These are phyloP conservation scores for Cyathus striatus DNA, from an alignment of 768 basidiomycete genomes.

Conservation along the genomic window DNA sequence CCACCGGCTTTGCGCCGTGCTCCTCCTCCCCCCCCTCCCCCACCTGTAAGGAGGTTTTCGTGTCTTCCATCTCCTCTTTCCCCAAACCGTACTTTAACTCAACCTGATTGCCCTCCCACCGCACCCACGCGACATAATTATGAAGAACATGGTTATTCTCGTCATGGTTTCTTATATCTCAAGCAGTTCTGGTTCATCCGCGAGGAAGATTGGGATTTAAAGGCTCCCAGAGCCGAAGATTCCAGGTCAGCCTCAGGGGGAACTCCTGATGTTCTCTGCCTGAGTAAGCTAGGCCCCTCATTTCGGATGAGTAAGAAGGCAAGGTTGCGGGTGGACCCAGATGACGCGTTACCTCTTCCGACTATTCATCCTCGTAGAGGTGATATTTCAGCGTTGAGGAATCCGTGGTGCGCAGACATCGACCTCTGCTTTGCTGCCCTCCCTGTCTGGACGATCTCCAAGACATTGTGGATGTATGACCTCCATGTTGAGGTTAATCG, in stretches of 20 bases:
- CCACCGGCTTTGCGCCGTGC: not conserved
- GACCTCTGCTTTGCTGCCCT: constrained; percentile 56
- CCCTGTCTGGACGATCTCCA: constrained; percentile 62
- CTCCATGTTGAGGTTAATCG: constrained; percentile 30
- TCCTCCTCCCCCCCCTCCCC: constrained; percentile 17
- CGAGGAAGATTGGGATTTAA: constrained; percentile 43
- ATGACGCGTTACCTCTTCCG: constrained; percentile 24
- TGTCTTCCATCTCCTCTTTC: constrained; percentile 34
- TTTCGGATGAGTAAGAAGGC: not conserved
- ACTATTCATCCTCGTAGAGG: constrained; percentile 58
- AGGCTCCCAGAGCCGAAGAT: not conserved
- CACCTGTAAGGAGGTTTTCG: constrained; percentile 24
- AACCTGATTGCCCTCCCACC: constrained; percentile 18
- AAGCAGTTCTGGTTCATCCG: constrained; percentile 62
- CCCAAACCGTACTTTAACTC: constrained; percentile 11
- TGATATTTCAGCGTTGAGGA: constrained; percentile 52
- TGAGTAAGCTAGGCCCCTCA: not conserved
- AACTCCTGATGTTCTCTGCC: constrained; percentile 7
- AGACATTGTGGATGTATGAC: constrained; percentile 61
- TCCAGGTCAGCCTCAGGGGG: constrained; percentile 6
- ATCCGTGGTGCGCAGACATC: constrained; percentile 49
- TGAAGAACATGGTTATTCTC: constrained; percentile 58
- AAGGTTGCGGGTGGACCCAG: not conserved
- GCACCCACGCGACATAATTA: constrained; percentile 36
- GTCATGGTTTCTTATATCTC: constrained; percentile 50